Evolutionary conservation across 768 basidiomycete genomes (phyloP), one percentile per base, ranked within the genome.

Genomic region (Boletellus ananas): DNA sequence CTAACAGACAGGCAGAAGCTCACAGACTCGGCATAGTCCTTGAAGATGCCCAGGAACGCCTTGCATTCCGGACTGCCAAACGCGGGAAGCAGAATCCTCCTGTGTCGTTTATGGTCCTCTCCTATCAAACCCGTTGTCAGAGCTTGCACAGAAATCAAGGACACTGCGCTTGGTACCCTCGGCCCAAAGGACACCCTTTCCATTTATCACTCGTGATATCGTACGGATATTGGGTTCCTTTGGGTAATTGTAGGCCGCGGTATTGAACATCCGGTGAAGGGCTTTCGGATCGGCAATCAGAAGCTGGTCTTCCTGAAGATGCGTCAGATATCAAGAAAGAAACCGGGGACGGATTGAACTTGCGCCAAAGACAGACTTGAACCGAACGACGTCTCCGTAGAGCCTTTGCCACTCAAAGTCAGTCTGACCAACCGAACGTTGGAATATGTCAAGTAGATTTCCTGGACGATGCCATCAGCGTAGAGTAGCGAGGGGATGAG

Each of bases 1-100:
- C 29, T 37, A 17, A 45, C 23, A 1, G 10, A 35, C 17, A 17
- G 14, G 35, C 8, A 16, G 4, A 21, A 16, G 21, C 56, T 12
- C 44, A 68, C 66, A 21, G 54, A 50, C 45, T 58, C 59, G 1
- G 59, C 65, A n/a, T 54, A 73, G 49, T 67, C 68, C 34, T 65
- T 70, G 63, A 82, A 81, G 38, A 80, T 67, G 21, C 72, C 66
- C 8, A 80, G 68, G 51, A 77, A 79, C 1, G 79, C 70, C 47
- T 73, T 79, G 23, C 74, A 72, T 54, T 80, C 78, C 1, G 74
- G 73, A 8, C 61, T 71, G 45, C 80, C 79, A 49, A 82, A 82
- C 3, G 76, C 80, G 3, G 79, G 80, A 41, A 78, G 67, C 70
- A 81, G 74, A n/a, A 79, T 70, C 53, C 72, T 80, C 49, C 77